Percentiles rank a stretch among this genome's conserved stretches.
Evolutionary conservation across 192 early-diverging fungal species (phyloP).

Genomic region (Coemansia pectinata): DNA sequence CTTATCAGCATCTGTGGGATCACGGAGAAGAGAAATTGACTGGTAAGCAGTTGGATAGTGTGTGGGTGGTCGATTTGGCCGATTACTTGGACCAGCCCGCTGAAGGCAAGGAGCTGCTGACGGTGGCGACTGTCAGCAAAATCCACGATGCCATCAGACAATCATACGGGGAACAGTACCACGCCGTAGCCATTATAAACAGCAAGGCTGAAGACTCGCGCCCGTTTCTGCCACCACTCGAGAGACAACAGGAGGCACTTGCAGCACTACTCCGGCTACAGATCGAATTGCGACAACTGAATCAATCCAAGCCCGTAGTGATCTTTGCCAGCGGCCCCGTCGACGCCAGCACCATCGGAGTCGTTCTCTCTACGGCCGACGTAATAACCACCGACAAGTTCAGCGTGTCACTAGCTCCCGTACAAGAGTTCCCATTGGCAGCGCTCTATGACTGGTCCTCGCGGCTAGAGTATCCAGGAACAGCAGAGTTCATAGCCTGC

Average conservation of each 20-base stretch:
- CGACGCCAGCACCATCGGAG: constrained; percentile 24
- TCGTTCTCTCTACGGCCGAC: constrained; percentile 27
- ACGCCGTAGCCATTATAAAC: constrained; percentile 31
- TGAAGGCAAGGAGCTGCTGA: constrained; percentile 2
- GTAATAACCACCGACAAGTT: constrained; percentile 34
- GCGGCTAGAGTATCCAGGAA: constrained; percentile 17
- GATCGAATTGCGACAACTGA: constrained; percentile 33
- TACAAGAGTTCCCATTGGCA: constrained; percentile 10
- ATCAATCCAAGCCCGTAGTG: constrained; percentile 31
- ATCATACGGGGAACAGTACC: constrained; percentile 12
- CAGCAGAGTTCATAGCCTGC: constrained; percentile 33
- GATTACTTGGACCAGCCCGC: constrained; percentile 2
- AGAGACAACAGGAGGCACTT: not conserved
- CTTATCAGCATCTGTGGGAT: constrained; percentile 54
- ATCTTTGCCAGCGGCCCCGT: constrained; percentile 38
- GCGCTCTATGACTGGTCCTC: constrained; percentile 40
- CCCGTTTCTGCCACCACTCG: constrained; percentile 38
- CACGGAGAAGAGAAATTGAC: constrained; percentile 4
- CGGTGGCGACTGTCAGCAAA: constrained; percentile 8
- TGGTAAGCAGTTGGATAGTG: constrained; percentile 13
- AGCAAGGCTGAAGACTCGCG: not conserved
- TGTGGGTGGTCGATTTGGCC: constrained; percentile 30
- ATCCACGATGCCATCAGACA: constrained; percentile 10
- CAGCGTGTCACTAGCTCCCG: not conserved
- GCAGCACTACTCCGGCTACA: constrained; percentile 22